Evolutionary conservation across 1,284 basidiomycete species (phyloP), one percentile per base, ranked within the genome.

Genomic region (Rhodotorula mucilaginosa): DNA sequence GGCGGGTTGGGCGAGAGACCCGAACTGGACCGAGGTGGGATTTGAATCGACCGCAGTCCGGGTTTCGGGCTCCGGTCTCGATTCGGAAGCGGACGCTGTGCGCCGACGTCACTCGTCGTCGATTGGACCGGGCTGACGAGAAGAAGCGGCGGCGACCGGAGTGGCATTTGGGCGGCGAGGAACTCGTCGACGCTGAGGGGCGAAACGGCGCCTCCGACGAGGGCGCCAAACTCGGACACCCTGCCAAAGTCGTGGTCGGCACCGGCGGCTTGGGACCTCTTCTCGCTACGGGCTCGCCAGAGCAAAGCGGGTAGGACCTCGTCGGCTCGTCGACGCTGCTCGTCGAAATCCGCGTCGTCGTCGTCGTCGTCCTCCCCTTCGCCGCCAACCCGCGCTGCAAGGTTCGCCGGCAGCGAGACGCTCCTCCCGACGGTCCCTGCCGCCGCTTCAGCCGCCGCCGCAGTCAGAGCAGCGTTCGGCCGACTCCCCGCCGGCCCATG

Each of bases 351-450:
- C n/a, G 13, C 26, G 26, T 10, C 52, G 52, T 56, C 10, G 23
- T 52, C 51, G 54, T 16, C 26, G 26, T 26, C 26, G 26, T 29
- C 26, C 54, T 3, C 4, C 39, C 12, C 16, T 0, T 10, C 23
- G 54, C 7, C 54, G 10, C 8, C 54, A 21, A 4, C 26, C 18
- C 44, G 29, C 23, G 51, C 29, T 19, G 29, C 23, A 15, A 59
- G 51, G n/a, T 66, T 44, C 31, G 56, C 39, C 31, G 67, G 67
- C 23, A 51, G 57, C 48, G 67, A 63, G 3, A 31, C 67, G 47
- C 67, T 68, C 1, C 56, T 39, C 16, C 56, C 19, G 8, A 67
- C n/a, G 7, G 13, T n/a, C n/a, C n/a, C 52, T 12, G 52, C n/a
- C 13, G 54, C 26, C 54, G n/a, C 13, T 57, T 2, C 18, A 23